Evolutionary conservation across 1,139 yeast species (phyloP), one percentile per base, ranked within the genome.

Genomic region (Meyerozyma smithsonii): DNA sequence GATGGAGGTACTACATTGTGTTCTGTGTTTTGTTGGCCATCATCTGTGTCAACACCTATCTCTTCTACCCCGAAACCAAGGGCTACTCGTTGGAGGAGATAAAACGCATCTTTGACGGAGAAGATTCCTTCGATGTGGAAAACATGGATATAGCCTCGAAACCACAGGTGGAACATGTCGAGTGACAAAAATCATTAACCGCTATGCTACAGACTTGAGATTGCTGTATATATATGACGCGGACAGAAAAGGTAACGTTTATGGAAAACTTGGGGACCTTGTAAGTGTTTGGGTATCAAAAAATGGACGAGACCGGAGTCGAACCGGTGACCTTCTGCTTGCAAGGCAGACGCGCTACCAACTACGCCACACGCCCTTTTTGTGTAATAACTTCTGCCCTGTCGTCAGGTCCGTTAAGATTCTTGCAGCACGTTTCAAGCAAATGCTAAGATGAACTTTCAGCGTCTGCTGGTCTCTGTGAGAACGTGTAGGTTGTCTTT

Each of bases 261-360:
- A n/a, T n/a, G n/a, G n/a, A n/a, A n/a, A n/a, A n/a, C n/a, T n/a
- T n/a, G n/a, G n/a, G n/a, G n/a, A n/a, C n/a, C n/a, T n/a, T n/a
- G n/a, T n/a, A n/a, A n/a, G n/a, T n/a, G n/a, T n/a, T n/a, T n/a
- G n/a, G n/a, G n/a, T n/a, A n/a, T n/a, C n/a, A 46, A 39, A 46
- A n/a, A n/a, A 48, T 75, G 80, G 79, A 74, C 79, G 77, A 74
- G 79, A 71, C 73, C 69, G 79, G 81, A 74, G 59, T 75, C 79
- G 81, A 75, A 75, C 79, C 79, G 66, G 66, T 71, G 81, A 74
- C 81, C 81, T 75, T 69, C 64, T 65, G 74, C 81, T 69, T 75
- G 81, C 81, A 74, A 75, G 75, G 81, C 78, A 66, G 64, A 69
- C 80, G 81, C 80, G 80, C 80, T 76, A 76, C 81, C 81, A 74